Evolutionary conservation across 148 eudicot genomes (phyloP), one percentile per base, ranked within the genome.

Genomic region (Rhododendron ovatum): DNA sequence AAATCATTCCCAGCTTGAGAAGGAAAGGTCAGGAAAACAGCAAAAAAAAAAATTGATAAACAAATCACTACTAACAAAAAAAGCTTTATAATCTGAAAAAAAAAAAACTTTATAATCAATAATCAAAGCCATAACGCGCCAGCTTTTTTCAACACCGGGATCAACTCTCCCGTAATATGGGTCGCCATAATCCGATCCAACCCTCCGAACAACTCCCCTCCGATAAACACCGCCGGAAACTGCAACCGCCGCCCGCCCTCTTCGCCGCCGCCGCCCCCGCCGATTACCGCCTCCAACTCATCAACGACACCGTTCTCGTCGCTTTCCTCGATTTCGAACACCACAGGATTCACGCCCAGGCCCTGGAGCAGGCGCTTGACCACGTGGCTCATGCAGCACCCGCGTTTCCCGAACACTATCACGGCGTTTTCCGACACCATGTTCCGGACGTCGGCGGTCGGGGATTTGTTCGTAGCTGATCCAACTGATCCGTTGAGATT

Each of bases 151-250:
- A 95, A 88, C 24, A 93, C 26, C 4, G 96, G 96, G 78, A 88
- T 84, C 89, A 95, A 88, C 81, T 93, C 93, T 43, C 96, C 98
- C 17, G 89, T 88, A 59, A 95, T 93, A 91, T 94, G 98, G 10
- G 93, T 74, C 0, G 92, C 90, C 90, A 95, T 94, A 65, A 95
- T 76, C 84, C 90, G 80, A 71, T 95, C 98, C 87, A 94, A 82
- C 35, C 95, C 94, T 2, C 98, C 98, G 24, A 92, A 91, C 91
- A 92, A 87, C 88, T 83, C 69, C 10, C 98, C 98, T 1, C 95
- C 98, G 74, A 95, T 91, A 51, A 95, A 95, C 90, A 95, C 96
- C 82, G 91, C 88, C 82, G 98, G 98, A 30, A 94, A 90, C 90
- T 89, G 90, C 84, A 89, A 22, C 33, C 71, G 11, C 76, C 80